Evolutionary conservation across 1,284 basidiomycete species (phyloP), one percentile per base, ranked within the genome.

Genomic region (Rhizoctonia solani): DNA sequence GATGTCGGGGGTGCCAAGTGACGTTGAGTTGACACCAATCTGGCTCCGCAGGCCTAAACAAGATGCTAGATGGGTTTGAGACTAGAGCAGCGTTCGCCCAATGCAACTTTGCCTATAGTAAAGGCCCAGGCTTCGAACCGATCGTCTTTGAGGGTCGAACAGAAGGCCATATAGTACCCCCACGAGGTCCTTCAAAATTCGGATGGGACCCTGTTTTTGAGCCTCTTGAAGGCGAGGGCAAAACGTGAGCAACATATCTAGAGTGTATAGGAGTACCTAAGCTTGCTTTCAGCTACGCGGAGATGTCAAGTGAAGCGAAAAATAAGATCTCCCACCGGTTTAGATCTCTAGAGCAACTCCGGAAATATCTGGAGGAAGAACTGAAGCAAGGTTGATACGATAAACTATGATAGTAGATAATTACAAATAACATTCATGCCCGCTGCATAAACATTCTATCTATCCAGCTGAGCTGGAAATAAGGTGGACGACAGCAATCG

Each of bases 131-230:
- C 72, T 75, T 82, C 1, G 89, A 92, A 63, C 87, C 90, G 0
- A 81, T 79, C 58, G 77, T 80, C 0, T 98, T 99, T 71, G 95
- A 98, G 75, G 96, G 96, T 0, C 82, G 83, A 21, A 98, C 95
- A 0, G 86, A 92, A 50, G 96, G 96, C 0, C 82, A 79, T 23
- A 95, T 99, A 61, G 97, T 99, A 0, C 86, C 87, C 25, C 84
- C 95, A 0, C 80, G 95, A 53, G 96, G 96, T 0, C 84, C 87
- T 0, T 80, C 81, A 16, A 77, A 84, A 23, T 84, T 89, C 78
- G 95, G 86, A 16, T 98, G 96, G 97, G 95, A 98, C 78, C 84
- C 95, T 0, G 80, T 93, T 4, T 97, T 99, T 75, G 86, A 96
- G 77, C 58, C 58, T n/a, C 88, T 90, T 0, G 82, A 87, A 53